Base-by-base conservation (phyloP, 148 eudicot species). In the Rhododendron henanense region DNA sequence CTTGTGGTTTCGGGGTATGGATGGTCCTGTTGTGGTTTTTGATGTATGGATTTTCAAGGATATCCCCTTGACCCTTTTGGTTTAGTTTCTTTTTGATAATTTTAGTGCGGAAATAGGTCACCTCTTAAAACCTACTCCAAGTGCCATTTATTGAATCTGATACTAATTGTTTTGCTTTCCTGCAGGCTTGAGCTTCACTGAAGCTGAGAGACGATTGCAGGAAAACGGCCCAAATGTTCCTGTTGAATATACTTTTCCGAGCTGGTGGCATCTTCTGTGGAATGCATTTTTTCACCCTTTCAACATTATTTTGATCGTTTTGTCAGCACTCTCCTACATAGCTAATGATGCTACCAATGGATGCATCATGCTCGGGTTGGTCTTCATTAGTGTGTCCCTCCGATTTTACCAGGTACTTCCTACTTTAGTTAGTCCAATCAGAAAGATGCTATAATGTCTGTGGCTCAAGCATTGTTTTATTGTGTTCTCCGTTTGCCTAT, bases 251-350 rank as follows among this genome's bases (percentile, higher is more conserved):
- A 87, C 86, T 18, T 90, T 88, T 80, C 90, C 90, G 28, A 91
- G 87, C 87, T 91, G 92, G 92, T 87, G 93, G 92, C 86, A 78
- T 71, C 93, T 91, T 85, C 83, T 91, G 15, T 91, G 92, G 92
- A 91, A 78, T 86, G 93, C 93, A n/a, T 90, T 88, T 39, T 90
- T 91, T 85, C 92, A 91, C 88, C 92, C 93, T 74, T 91, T 91
- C 88, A 91, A 91, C 86, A 87, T 91, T 82, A 91, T 91, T 86
- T 87, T 91, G 41, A 37, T 90, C 21, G 92, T 91, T 76, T 85
- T 91, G 85, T 88, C 93, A 57, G 86, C 84, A 35, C 89, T 90
- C 75, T 91, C 93, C 8, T 91, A 90, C 86, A 5, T 91, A 48
- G 89, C 90, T 35, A 33, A 15, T 71, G 93, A 91, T 23, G 86